phyloP scores from a whole-genome alignment of 192 early-diverging fungal species.

The Martensiomyces pterosporus region DNA sequence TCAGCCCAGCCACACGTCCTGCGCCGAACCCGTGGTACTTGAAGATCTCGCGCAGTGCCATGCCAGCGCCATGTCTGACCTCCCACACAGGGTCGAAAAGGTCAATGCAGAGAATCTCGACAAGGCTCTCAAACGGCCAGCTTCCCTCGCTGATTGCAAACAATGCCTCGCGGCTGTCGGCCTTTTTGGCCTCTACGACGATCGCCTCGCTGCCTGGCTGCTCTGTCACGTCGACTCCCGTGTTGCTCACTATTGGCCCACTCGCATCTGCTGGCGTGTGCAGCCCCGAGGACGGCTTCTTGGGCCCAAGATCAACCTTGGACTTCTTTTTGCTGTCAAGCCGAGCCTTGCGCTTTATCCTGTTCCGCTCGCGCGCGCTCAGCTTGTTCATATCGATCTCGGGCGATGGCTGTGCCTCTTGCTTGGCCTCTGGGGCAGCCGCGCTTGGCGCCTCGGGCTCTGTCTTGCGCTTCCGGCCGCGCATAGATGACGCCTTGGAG shows the following conservation, averaged over 20 bases:
- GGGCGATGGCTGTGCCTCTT: constrained; percentile 6
- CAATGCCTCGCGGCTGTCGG: constrained; percentile 37
- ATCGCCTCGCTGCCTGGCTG: constrained; percentile 56
- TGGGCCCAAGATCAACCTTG: constrained; percentile 10
- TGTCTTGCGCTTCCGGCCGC: constrained; percentile 19
- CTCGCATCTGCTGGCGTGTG: no score
- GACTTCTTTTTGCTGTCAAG: constrained; percentile 73
- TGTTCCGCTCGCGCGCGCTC: constrained; percentile 84
- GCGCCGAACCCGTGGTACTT: constrained; percentile 82
- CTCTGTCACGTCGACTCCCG: constrained; percentile 32
- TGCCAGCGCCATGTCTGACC: constrained; percentile 90
- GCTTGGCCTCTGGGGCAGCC: constrained; percentile 14
- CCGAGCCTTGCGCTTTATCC: constrained; percentile 84
- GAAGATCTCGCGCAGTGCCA: constrained; percentile 86
- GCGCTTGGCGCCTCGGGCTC: constrained; percentile 1
- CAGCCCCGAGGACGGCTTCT: no score
- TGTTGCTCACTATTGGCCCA: constrained; percentile 1
- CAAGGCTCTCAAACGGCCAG: constrained; percentile 70
- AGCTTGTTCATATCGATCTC: constrained; percentile 69
- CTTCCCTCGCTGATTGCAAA: constrained; percentile 52
- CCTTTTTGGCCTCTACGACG: constrained; percentile 64
- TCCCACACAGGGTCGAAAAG: constrained; percentile 82
- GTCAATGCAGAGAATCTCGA: constrained; percentile 66
- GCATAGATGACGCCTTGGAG: no score
- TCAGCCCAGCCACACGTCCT: constrained; percentile 60